Evolutionary conservation across 2,329 filamentous ascomycete genomes (phyloP).

Genomic region (Peltaster fructicola): DNA sequence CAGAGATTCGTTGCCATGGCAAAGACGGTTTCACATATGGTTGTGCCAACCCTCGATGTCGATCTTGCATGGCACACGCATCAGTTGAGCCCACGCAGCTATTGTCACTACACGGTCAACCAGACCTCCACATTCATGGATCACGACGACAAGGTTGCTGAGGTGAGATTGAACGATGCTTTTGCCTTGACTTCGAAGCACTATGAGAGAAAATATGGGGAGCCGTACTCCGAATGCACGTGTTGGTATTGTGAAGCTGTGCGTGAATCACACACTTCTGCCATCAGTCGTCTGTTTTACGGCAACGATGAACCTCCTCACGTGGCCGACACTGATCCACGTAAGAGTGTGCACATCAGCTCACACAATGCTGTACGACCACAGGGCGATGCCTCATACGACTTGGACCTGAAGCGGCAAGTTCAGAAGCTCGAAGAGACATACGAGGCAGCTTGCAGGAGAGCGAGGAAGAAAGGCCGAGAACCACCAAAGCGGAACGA

Average conservation of each 20-base stretch:
- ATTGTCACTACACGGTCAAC: slow-evolving; percentile 39
- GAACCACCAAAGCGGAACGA: slow-evolving; percentile 20
- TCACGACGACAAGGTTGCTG: slow-evolving; percentile 71
- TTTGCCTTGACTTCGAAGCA: slow-evolving; percentile 58
- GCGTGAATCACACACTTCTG: slow-evolving; percentile 37
- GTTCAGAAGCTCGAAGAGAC: slow-evolving; percentile 33
- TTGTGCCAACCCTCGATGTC: slow-evolving; percentile 56
- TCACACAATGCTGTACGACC: slow-evolving; percentile 48
- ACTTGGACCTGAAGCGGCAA: slow-evolving; percentile 8
- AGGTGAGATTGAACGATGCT: slow-evolving; percentile 41
- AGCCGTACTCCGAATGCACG: slow-evolving; percentile 59
- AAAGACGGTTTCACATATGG: slow-evolving; percentile 26
- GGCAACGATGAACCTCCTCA: slow-evolving; percentile 19
- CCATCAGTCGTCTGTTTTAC: slow-evolving; percentile 29
- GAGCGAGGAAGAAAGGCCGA: slow-evolving; percentile 21
- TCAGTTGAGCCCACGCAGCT: slow-evolving; percentile 47
- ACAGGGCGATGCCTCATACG: slow-evolving; percentile 12
- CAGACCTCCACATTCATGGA: slow-evolving; percentile 46
- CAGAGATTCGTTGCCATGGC: slow-evolving; percentile 46
- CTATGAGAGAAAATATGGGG: slow-evolving; percentile 47
- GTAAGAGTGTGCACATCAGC: slow-evolving; percentile 51
- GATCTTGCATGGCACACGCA: slow-evolving; percentile 71
- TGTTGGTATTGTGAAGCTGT: slow-evolving; percentile 74
- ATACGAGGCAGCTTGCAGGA: slow-evolving; percentile 31
- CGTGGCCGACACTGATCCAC: slow-evolving; percentile 29